These are phyloP conservation scores for Kwoniella sp. DNA, from an alignment of 768 basidiomycete genomes.

Conservation along the genomic window DNA sequence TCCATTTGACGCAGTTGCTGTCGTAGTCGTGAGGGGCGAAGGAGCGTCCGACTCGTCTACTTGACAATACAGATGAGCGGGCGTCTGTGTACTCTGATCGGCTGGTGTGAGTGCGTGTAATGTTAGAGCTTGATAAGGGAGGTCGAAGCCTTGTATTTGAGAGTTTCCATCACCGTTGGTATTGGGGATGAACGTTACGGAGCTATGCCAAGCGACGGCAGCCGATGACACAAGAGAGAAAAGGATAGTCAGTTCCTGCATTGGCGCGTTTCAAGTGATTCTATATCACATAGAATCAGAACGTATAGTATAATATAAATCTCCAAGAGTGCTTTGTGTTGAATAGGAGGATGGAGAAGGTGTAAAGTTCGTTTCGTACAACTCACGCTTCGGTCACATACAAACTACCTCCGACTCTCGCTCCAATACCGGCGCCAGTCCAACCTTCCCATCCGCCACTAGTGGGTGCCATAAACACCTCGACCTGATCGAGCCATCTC, in stretches of 20 bases:
- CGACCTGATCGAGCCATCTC: constrained; percentile 72
- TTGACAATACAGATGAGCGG: constrained; percentile 77
- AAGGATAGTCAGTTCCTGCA: not conserved
- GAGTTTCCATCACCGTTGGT: constrained; percentile 38
- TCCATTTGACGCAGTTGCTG: not conserved
- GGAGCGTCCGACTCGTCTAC: constrained; percentile 68
- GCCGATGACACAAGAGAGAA: not conserved
- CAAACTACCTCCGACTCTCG: no score
- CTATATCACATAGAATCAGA: not conserved
- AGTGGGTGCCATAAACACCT: constrained; percentile 69
- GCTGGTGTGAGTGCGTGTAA: constrained; percentile 87
- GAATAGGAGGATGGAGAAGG: no score
- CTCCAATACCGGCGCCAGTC: constrained; percentile 57
- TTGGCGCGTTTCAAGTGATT: no score
- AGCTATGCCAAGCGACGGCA: constrained; percentile 58
- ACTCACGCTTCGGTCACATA: constrained; percentile 80
- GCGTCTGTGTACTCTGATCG: constrained; percentile 48
- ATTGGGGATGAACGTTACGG: constrained; percentile 71
- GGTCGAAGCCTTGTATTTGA: constrained; percentile 67
- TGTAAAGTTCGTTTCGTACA: not conserved
- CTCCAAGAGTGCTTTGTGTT: no score
- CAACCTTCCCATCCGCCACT: constrained; percentile 63
- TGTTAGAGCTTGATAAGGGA: constrained; percentile 86
- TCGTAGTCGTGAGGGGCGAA: not conserved
- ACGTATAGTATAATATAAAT: not conserved